Evolutionary conservation across 495 filamentous ascomycete species (phyloP), one percentile per base, ranked within the genome.

Genomic region (Xanthoparmelia taractica): DNA sequence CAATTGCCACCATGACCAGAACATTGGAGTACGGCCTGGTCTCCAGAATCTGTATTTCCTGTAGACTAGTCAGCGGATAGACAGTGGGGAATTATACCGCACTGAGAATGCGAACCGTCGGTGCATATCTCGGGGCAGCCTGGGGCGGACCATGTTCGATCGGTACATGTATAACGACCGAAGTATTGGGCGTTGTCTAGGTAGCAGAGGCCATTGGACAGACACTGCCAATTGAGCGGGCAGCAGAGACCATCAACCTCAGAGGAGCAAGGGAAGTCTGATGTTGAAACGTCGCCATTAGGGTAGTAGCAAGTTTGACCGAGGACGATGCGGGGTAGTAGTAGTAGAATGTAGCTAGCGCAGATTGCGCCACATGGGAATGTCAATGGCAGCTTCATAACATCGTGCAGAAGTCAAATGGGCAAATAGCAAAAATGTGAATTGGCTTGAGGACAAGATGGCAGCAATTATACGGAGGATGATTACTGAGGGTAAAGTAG

Each of bases 141-240:
- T 48, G 54, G 31, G 4, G 68, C 65, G 15, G 65, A 11, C 68
- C 68, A 69, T 12, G 57, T 63, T 36, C 66, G 13, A 54, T 69
- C 68, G 11, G 68, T 67, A 54, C 68, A 69, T 33, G 65, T 67
- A 41, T 67, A 69, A 15, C 68, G 68, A 4, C 68, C 68, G 50
- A 63, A 67, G 34, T 60, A 69, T 27, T 63, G 40, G 27, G 65
- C 36, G 43, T 57, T 61, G 0, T 36, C 56, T 33, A 65, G 56
- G 20, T 65, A 67, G 43, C 65, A 69, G 27, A 67, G 65, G 29
- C 68, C 68, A 56, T 69, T 69, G 65, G 58, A 59, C 2, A 65
- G 59, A 54, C 65, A 69, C 25, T 60, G 31, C 68, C 65, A 67
- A 29, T 60, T 59, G 29, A 52, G 31, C 31, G 68, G 68, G 58